phyloP scores from a whole-genome alignment of 179 eudicot species.

The Actinidia chinensis region DNA sequence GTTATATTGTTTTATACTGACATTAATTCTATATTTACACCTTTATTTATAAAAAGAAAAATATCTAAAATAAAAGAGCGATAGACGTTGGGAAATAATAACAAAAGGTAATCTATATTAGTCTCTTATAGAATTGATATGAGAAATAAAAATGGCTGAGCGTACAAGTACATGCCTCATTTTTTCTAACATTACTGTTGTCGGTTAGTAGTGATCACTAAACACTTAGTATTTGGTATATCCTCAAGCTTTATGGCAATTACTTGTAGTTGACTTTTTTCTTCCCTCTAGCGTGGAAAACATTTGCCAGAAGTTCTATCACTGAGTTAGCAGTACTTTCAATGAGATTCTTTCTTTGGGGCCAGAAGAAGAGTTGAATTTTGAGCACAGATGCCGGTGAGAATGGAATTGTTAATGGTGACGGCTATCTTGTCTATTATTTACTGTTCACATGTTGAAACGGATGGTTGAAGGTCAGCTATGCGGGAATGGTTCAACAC shows the following conservation, averaged over 20 bases:
- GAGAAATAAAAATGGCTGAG: no score
- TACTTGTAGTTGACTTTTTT: constrained; percentile 3
- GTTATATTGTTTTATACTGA: no score
- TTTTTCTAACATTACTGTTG: no score
- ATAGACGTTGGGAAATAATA: no score
- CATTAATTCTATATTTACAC: no score
- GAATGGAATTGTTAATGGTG: constrained; percentile 47
- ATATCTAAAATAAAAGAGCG: no score
- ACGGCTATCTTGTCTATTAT: constrained; percentile 50
- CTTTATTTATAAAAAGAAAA: no score
- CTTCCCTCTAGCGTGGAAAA: constrained; percentile 55
- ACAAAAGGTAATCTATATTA: no score
- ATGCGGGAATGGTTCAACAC: constrained; percentile 58
- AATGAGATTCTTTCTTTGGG: constrained; percentile 47
- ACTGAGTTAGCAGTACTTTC: constrained; percentile 40
- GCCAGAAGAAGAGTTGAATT: constrained; percentile 38
- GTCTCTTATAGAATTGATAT: no score
- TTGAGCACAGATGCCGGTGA: constrained; percentile 55
- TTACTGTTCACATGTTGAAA: constrained; percentile 48
- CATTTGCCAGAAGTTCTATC: constrained; percentile 52
- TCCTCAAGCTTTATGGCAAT: constrained; percentile 13
- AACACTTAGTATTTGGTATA: no score
- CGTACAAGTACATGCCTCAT: no score
- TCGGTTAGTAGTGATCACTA: no score
- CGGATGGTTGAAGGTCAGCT: constrained; percentile 54